Evolutionary conservation across 805 yeast species (phyloP).

Genomic region (Saturnispora diversa): DNA sequence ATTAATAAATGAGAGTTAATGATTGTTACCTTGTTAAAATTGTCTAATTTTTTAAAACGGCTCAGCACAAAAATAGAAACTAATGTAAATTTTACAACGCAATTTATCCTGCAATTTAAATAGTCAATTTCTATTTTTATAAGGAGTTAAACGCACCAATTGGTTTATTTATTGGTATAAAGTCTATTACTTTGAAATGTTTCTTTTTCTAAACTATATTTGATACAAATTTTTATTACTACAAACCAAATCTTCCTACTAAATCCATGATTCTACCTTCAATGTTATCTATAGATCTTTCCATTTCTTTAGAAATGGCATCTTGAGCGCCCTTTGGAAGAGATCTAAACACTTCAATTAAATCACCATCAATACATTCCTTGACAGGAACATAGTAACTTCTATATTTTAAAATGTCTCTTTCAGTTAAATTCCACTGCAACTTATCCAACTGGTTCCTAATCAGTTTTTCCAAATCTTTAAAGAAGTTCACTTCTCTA

Average conservation of each 20-base stretch:
- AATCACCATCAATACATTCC: slow-evolving; percentile 80
- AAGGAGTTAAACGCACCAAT: no score
- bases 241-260: slow-evolving; percentile 33
- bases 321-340: slow-evolving; percentile 31
- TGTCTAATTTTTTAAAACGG: no score
- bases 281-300: slow-evolving; percentile 41
- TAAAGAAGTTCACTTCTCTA: slow-evolving; percentile 54
- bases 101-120: no score
- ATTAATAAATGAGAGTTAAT: no score
- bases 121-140: no score
- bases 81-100: no score
- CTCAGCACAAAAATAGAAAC: no score
- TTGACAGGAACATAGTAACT: slow-evolving; percentile 77
- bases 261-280: slow-evolving; percentile 46
- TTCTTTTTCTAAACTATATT: no score
- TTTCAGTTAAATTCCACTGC: slow-evolving; percentile 39
- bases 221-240: neutral
- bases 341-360: slow-evolving; percentile 50
- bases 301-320: slow-evolving; percentile 35
- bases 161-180: no score
- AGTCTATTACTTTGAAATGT: neutral
- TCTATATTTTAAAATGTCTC: slow-evolving; percentile 61
- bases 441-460: slow-evolving; percentile 27
- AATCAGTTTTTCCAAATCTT: slow-evolving; percentile 43
- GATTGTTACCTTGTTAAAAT: no score